A percentile compares a stretch with the other conserved stretches of the same genome.
Conservation (phyloP, 2,329 filamentous ascomycete species). For the Nemania sp. region DNA sequence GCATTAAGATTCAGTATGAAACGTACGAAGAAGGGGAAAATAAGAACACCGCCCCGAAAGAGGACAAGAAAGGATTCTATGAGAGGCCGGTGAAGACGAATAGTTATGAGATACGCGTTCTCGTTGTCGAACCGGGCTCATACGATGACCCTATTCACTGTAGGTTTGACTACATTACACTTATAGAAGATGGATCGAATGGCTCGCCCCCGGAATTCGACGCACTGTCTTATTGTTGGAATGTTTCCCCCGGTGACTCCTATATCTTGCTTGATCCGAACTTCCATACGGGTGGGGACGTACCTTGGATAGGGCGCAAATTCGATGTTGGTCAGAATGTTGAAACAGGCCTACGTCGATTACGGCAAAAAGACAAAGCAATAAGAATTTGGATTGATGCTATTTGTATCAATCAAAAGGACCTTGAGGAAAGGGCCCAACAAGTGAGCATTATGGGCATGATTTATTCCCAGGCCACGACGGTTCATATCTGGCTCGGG, state of each 20-base stretch:
- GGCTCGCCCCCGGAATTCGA: not conserved
- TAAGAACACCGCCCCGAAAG: not conserved
- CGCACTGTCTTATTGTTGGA: conserved; percentile 9
- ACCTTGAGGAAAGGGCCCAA: not conserved
- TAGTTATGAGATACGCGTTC: not conserved
- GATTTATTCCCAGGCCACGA: conserved; percentile 19
- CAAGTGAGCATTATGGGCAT: conserved; percentile 11
- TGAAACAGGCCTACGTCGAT: conserved; percentile 10
- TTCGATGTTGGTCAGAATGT: conserved; percentile 8
- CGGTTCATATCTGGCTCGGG: conserved; percentile 15
- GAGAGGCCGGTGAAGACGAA: not conserved
- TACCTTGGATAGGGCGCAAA: not conserved
- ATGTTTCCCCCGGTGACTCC: not conserved
- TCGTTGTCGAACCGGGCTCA: not conserved
- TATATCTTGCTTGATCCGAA: not conserved
- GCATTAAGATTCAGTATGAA: conserved; percentile 12
- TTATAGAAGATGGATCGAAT: not conserved
- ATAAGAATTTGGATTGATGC: conserved; percentile 14
- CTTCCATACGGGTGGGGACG: not conserved
- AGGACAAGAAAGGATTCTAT: not conserved
- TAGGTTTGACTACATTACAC: conserved; percentile 1
- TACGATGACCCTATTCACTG: not conserved
- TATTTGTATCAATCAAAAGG: conserved; percentile 9
- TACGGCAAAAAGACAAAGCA: not conserved
- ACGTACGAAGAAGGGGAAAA: not conserved